Percentiles rank a stretch among this genome's conserved stretches.
Evolutionary conservation across 345 rosid genomes (phyloP).

Genomic region (Eutrema yunnanense): DNA sequence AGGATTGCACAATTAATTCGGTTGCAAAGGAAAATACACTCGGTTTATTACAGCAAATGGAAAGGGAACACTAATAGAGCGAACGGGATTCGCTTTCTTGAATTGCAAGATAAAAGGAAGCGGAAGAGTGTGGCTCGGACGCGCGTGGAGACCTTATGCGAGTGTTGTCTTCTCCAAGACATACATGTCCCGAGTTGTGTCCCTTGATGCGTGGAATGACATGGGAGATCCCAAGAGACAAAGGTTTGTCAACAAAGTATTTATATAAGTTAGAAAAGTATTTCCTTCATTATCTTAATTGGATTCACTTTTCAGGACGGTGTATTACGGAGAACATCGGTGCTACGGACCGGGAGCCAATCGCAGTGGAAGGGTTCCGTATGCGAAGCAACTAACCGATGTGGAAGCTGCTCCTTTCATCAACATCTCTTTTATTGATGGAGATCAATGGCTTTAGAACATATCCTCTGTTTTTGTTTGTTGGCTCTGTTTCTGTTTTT

Average conservation of each 20-base stretch:
- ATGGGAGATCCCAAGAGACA: constrained; percentile 48
- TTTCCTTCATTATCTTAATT: neutral
- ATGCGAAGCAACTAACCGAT: neutral
- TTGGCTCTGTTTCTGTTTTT: too few relatives aligned
- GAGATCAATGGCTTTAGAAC: too few relatives aligned
- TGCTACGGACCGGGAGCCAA: neutral
- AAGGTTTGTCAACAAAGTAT: constrained; percentile 31
- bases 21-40: too few relatives aligned
- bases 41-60: too few relatives aligned
- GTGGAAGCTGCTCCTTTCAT: neutral
- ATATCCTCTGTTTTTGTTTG: too few relatives aligned
- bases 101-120: too few relatives aligned
- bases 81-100: too few relatives aligned
- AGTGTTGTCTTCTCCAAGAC: constrained; percentile 53
- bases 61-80: too few relatives aligned
- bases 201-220: constrained; percentile 63
- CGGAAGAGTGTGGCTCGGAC: too few relatives aligned
- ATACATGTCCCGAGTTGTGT: constrained; percentile 46
- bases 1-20: too few relatives aligned
- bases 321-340: neutral
- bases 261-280: neutral
- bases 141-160: constrained; percentile 22
- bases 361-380: neutral
- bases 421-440: neutral
- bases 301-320: too few relatives aligned